Evolutionary conservation across 768 basidiomycete genomes (phyloP), one percentile per base, ranked within the genome.

Genomic region (Hydnomerulius pinastri): DNA sequence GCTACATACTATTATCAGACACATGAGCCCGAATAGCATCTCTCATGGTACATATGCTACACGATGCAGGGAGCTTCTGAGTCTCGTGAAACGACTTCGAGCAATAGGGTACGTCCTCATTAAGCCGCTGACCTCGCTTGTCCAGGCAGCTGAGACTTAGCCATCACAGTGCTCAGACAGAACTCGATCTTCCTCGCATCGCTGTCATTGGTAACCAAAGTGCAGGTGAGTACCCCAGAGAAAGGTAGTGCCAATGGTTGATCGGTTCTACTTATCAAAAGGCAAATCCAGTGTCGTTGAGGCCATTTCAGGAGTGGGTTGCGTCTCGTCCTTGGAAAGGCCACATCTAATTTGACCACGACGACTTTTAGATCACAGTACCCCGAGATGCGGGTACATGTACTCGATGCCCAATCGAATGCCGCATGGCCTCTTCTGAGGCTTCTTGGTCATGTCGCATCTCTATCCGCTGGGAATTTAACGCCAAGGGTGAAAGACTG

Each of bases 151-250:
- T n/a, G n/a, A n/a, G n/a, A n/a, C n/a, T n/a, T n/a, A n/a, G n/a
- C n/a, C n/a, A n/a, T n/a, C n/a, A n/a, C 23, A 76, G 77, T 1
- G 70, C 73, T 2, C 74, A 79, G 59, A 67, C 66, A 4, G 73
- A 77, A 18, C 59, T 80, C 11, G 77, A 81, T 47, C 61, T 81
- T 5, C 78, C 80, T 6, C 65, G 77, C 6, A 75, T 81, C 36
- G 74, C 73, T 17, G 76, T 79, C 35, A 77, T 79, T 32, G 79
- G 79, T 12, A 78, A 77, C 37, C 81, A 81, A 59, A 75, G 73
- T 41, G 77, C 78, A 8, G 81, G 77, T 17, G 9, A 33, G 32
- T 33, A 33, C 17, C 32, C 17, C 13, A n/a, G n/a, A n/a, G 13
- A 4, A 13, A 13, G 2, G n/a, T 65, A 64, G 57, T 51, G 18